phyloP scores from a whole-genome alignment of 2,329 filamentous ascomycete species.

The Fusarium praegraminearum region DNA sequence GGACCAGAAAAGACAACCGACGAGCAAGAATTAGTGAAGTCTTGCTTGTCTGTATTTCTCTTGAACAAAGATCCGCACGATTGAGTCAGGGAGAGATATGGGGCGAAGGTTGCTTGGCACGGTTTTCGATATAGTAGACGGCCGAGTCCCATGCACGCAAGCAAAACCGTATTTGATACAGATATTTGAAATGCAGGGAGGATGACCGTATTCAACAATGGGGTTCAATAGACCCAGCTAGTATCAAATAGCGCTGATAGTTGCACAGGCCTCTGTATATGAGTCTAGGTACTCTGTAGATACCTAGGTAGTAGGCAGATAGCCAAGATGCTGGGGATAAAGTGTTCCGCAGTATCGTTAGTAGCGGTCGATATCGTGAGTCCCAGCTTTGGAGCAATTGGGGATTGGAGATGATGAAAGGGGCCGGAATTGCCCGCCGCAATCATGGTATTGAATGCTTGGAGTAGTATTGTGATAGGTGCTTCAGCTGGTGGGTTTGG shows the following conservation, averaged over 20 bases:
- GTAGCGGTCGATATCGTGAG: conserved; percentile 6
- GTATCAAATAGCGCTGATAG: conserved; percentile 29
- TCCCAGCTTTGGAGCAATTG: conserved; percentile 10
- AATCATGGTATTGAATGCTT: neutral
- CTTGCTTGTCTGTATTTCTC: conserved; percentile 30
- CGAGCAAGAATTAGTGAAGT: conserved; percentile 36
- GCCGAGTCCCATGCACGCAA: conserved; percentile 18
- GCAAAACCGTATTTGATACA: conserved; percentile 15
- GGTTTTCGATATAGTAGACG: conserved; percentile 28
- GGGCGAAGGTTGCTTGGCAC: conserved; percentile 27
- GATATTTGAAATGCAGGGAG: conserved; percentile 13
- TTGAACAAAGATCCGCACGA: conserved; percentile 26
- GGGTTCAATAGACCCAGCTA: conserved; percentile 28
- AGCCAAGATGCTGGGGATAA: conserved; percentile 21
- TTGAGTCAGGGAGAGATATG: conserved; percentile 40
- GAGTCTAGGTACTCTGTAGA: conserved; percentile 2
- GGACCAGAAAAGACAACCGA: conserved; percentile 31
- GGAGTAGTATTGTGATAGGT: neutral
- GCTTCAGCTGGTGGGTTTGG: neutral
- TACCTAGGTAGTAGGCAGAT: neutral
- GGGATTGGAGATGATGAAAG: conserved; percentile 17
- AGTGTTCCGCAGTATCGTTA: neutral
- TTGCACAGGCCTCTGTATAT: conserved; percentile 24
- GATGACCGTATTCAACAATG: conserved; percentile 10
- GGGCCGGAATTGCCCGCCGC: conserved; percentile 2